Evolutionary conservation across 108 stramenopile species (phyloP).

Genomic region (Skeletonema marinoi): DNA sequence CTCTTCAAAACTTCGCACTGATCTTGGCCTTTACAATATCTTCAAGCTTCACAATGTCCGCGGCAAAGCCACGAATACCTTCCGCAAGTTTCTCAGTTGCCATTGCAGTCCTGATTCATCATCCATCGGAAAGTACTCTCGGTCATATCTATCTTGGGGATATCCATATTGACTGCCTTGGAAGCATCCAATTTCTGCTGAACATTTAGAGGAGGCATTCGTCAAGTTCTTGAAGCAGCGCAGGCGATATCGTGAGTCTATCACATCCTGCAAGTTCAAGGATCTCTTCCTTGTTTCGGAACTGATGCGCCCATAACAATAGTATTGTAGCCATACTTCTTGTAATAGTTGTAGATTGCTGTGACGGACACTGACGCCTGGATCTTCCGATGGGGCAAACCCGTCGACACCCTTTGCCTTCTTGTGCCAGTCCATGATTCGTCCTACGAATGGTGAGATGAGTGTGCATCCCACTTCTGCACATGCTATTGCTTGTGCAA

Average conservation of each 20-base stretch:
- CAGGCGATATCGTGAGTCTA: constrained; percentile 86
- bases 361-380: constrained; percentile 94
- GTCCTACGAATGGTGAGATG: constrained; percentile 99
- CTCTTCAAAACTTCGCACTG: constrained; percentile 30
- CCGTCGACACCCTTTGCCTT: constrained; percentile 73
- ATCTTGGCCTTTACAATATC: constrained; percentile 85
- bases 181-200: constrained; percentile 66
- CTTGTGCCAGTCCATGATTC: constrained; percentile 99
- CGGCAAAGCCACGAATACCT: constrained; percentile 95
- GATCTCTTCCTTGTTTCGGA: constrained; percentile 91
- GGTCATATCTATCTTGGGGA: constrained; percentile 77
- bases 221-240: constrained; percentile 76
- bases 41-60: constrained; percentile 95
- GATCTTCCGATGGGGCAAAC: constrained; percentile 89
- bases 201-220: constrained; percentile 38
- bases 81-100: constrained; percentile 98
- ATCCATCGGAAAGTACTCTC: constrained; percentile 95
- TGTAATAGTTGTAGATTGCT: constrained; percentile 98
- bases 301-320: constrained; percentile 99
- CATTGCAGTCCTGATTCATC: constrained; percentile 98
- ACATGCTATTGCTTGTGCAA: constrained; percentile 97
- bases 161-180: constrained; percentile 65
- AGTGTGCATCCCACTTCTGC: constrained; percentile 96
- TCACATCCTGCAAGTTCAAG: constrained; percentile 88
- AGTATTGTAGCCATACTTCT: constrained; percentile 94